Conservation (phyloP, 2,329 filamentous ascomycete genomes). For the Pseudopyricularia javanii region DNA sequence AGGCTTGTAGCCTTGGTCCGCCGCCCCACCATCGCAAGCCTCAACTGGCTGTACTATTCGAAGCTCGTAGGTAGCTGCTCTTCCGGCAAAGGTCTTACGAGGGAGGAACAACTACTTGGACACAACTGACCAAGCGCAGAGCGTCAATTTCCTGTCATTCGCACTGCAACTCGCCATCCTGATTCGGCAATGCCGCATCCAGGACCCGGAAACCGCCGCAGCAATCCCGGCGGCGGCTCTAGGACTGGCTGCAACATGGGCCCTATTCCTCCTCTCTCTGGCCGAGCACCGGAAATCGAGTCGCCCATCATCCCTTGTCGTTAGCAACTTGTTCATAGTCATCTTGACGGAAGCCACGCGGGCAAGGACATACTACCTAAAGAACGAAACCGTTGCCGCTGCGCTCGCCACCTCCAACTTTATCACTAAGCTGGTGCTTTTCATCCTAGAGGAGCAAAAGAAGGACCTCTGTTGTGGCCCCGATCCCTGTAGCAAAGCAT, state of each 20-base stretch:
- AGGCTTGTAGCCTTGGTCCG: background rate
- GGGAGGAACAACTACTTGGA: background rate
- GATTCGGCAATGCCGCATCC: background rate
- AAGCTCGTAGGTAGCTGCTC: background rate
- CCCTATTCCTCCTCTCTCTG: conserved; percentile 18
- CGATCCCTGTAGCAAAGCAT: conserved; percentile 1
- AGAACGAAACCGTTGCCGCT: conserved; percentile 4
- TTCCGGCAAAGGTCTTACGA: too few species aligned
- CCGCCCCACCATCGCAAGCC: background rate
- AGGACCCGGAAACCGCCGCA: background rate
- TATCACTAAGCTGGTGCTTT: conserved; percentile 8
- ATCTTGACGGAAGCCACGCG: conserved; percentile 30
- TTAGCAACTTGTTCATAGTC: conserved; percentile 25
- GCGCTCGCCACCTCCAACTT: conserved; percentile 7
- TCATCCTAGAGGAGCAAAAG: conserved; percentile 12
- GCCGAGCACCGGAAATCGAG: conserved; percentile 17
- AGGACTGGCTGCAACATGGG: conserved; percentile 13
- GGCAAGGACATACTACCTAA: conserved; percentile 28
- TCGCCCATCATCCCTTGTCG: conserved; percentile 29
- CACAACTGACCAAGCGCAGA: background rate
- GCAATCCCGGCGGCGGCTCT: conserved; percentile 6
- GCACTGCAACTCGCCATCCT: background rate
- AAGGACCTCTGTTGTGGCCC: background rate
- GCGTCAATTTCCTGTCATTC: background rate
- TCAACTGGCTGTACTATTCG: background rate